These are phyloP conservation scores for Viola pubescens DNA, from an alignment of 441 rosid genomes.

Conservation along the genomic window DNA sequence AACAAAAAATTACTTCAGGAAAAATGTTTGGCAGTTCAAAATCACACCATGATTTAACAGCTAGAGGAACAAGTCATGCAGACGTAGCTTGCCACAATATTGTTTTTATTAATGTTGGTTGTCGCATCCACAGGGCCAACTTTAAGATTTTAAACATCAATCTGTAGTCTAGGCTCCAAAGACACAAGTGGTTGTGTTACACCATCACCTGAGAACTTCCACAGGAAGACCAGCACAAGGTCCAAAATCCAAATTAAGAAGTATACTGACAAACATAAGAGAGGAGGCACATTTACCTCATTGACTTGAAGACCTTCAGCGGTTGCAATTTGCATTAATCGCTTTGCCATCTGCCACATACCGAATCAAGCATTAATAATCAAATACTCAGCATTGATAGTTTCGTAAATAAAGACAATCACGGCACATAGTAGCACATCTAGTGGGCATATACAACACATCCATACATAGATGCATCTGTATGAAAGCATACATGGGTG, in stretches of 20 bases:
- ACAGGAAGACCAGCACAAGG: no score
- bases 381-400: not conserved
- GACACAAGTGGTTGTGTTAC: no score
- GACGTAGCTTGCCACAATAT: no score
- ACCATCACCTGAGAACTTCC: no score
- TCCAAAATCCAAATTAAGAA: not conserved
- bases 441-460: no score
- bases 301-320: conserved; percentile 77
- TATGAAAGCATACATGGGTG: no score
- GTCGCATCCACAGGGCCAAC: not conserved
- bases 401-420: not conserved
- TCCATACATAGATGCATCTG: no score
- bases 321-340: conserved; percentile 74
- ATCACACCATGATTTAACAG: no score
- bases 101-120: no score
- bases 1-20: no score
- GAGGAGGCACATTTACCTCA: conserved; percentile 41
- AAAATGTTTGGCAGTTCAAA: no score
- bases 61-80: no score
- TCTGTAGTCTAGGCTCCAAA: not conserved
- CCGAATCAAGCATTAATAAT: conserved; percentile 16
- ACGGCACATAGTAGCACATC: not conserved
- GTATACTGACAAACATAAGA: not conserved
- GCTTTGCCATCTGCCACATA: conserved; percentile 78
- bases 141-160: not conserved